phyloP scores from a whole-genome alignment of 2,329 filamentous ascomycete species.

The Hymenoscyphus infarciens region DNA sequence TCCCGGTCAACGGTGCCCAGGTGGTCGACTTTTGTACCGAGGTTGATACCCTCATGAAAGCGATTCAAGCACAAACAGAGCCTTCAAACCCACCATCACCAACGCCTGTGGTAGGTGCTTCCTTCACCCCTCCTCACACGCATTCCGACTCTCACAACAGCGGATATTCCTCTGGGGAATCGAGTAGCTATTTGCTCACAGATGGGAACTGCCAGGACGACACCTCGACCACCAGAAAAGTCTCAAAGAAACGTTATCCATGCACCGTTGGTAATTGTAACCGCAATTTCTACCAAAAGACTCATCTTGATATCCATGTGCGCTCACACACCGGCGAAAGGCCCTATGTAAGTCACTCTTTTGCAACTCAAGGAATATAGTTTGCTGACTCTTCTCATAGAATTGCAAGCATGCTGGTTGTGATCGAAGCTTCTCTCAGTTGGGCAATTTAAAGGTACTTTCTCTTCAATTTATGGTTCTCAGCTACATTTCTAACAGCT shows the following conservation, averaged over 20 bases:
- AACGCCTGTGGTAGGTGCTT: slow-evolving; percentile 22
- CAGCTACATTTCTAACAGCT: neutral
- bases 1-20: slow-evolving; percentile 11
- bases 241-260: slow-evolving; percentile 58
- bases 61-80: slow-evolving; percentile 68
- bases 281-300: slow-evolving; percentile 87
- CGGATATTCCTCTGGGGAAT: slow-evolving; percentile 16
- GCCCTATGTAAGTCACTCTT: slow-evolving; percentile 69
- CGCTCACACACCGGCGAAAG: slow-evolving; percentile 86
- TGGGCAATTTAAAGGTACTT: slow-evolving; percentile 80
- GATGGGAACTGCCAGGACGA: slow-evolving; percentile 24
- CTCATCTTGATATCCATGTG: slow-evolving; percentile 85
- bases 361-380: slow-evolving; percentile 9
- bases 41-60: slow-evolving; percentile 84
- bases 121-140: slow-evolving; percentile 35
- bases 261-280: slow-evolving; percentile 72
- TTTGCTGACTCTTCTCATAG: slow-evolving; percentile 28
- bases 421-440: slow-evolving; percentile 78
- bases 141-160: slow-evolving; percentile 4
- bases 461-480: slow-evolving; percentile 21
- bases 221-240: slow-evolving; percentile 9
- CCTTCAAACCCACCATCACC: slow-evolving; percentile 34
- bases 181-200: slow-evolving; percentile 25
- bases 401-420: slow-evolving; percentile 68
- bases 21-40: slow-evolving; percentile 72